A percentile compares a stretch with the other conserved stretches of the same genome.
Evolutionary conservation across 306 rosid genomes (phyloP).

Genomic region (Cucumis cinereus): DNA sequence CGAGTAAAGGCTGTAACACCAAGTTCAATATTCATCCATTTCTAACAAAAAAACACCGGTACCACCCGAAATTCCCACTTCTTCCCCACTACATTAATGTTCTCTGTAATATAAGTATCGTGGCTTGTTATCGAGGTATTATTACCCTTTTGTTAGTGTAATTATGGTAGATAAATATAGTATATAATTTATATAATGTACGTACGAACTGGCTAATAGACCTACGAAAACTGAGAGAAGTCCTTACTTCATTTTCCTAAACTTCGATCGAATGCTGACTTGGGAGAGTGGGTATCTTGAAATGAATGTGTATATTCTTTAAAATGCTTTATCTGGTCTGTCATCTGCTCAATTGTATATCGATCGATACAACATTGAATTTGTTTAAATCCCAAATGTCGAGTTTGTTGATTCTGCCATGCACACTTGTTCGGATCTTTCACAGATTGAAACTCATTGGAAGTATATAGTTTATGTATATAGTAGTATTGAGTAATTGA

Average conservation of each 20-base stretch:
- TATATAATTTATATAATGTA: constrained; percentile 5
- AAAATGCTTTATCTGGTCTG: background rate
- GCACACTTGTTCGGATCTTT: background rate
- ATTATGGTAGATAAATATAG: constrained; percentile 2
- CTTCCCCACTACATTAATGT: background rate
- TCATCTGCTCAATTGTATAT: background rate
- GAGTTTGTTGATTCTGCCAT: background rate
- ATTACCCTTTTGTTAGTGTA: constrained; percentile 9
- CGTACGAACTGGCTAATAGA: background rate
- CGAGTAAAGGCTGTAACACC: background rate
- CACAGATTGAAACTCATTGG: background rate
- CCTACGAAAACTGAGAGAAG: background rate
- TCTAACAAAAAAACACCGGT: background rate
- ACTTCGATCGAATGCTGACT: background rate
- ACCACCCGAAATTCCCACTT: constrained; percentile 4
- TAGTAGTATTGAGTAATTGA: background rate
- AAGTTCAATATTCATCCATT: background rate
- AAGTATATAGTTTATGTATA: no score
- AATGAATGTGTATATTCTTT: background rate
- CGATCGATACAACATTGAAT: background rate
- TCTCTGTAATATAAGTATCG: constrained; percentile 3
- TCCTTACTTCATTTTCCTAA: background rate
- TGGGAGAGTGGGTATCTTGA: background rate
- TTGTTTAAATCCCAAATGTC: background rate
- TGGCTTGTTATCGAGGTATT: constrained; percentile 4